phyloP scores from a whole-genome alignment of 148 eudicot species.

The Chenopodium album region DNA sequence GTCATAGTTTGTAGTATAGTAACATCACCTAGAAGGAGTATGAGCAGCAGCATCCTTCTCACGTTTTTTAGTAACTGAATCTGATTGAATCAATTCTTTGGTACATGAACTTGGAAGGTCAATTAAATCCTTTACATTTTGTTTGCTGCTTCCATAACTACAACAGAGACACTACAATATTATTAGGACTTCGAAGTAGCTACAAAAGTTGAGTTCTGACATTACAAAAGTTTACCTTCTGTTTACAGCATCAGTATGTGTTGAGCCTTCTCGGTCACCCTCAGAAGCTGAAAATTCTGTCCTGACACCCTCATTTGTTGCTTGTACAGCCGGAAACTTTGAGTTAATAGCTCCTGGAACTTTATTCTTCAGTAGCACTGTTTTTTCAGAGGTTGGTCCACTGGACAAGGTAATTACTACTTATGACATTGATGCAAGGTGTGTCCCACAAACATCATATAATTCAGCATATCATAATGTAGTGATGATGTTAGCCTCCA shows the following conservation, averaged over 20 bases:
- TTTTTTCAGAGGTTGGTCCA: slow-evolving; percentile 32
- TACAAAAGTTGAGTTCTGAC: neutral
- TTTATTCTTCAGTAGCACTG: slow-evolving; percentile 27
- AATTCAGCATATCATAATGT: neutral
- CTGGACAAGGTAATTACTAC: slow-evolving; percentile 38
- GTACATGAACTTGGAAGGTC: slow-evolving; percentile 29
- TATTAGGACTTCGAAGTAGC: slow-evolving; percentile 1
- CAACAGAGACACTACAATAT: slow-evolving; percentile 15
- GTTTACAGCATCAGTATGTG: slow-evolving; percentile 24
- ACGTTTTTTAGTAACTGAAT: slow-evolving; percentile 29
- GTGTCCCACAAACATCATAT: neutral
- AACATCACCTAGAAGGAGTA: slow-evolving; percentile 24
- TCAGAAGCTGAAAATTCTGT: slow-evolving; percentile 31
- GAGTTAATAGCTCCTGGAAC: slow-evolving; percentile 30
- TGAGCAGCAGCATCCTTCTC: slow-evolving; percentile 27
- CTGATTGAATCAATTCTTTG: slow-evolving; percentile 28
- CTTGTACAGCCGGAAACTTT: slow-evolving; percentile 35
- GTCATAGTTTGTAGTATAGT: neutral
- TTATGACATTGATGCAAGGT: neutral
- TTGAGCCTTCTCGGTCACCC: slow-evolving; percentile 23
- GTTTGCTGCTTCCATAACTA: slow-evolving; percentile 27
- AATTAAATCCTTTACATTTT: slow-evolving; percentile 28
- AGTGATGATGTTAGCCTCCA: neutral
- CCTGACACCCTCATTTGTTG: slow-evolving; percentile 36
- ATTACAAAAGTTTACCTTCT: slow-evolving; percentile 36